Percentiles rank a stretch among this genome's conserved stretches.
phyloP scores from a whole-genome alignment of 2,329 filamentous ascomycete species.

The Colletotrichum incanum region DNA sequence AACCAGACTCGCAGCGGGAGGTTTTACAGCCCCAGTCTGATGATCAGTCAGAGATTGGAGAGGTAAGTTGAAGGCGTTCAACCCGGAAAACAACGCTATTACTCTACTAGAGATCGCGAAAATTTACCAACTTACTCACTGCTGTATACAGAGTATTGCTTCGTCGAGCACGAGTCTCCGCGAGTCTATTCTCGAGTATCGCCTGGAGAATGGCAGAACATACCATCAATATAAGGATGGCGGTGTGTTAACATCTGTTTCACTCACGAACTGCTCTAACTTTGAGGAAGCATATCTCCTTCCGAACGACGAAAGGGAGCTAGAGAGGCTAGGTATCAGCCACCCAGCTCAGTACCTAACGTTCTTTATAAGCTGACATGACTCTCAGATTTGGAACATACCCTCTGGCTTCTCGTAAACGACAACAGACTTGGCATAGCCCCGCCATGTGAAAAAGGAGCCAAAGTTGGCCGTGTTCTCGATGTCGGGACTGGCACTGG shows the following conservation, averaged over 20 bases:
- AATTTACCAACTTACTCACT: too few species aligned
- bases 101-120: too few species aligned
- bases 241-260: constrained; percentile 49
- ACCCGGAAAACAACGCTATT: not conserved
- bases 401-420: constrained; percentile 52
- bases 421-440: constrained; percentile 49
- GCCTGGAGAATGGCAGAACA: not conserved
- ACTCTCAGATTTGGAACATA: constrained; percentile 53
- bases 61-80: not conserved
- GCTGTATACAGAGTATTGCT: not conserved
- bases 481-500: constrained; percentile 48
- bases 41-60: not conserved
- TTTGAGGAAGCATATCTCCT: constrained; percentile 11
- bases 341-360: not conserved
- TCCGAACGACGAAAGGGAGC: constrained; percentile 32
- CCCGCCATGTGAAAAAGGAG: constrained; percentile 45
- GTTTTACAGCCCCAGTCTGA: not conserved
- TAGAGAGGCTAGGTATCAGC: constrained; percentile 23
- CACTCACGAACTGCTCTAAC: constrained; percentile 37
- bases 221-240: constrained; percentile 28
- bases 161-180: constrained; percentile 23
- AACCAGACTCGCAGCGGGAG: not conserved
- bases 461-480: constrained; percentile 39
- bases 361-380: not conserved
- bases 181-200: constrained; percentile 12